These are phyloP conservation scores for Ascochyta rabiei DNA, from an alignment of 2,329 filamentous ascomycete species.

Conservation along the genomic window DNA sequence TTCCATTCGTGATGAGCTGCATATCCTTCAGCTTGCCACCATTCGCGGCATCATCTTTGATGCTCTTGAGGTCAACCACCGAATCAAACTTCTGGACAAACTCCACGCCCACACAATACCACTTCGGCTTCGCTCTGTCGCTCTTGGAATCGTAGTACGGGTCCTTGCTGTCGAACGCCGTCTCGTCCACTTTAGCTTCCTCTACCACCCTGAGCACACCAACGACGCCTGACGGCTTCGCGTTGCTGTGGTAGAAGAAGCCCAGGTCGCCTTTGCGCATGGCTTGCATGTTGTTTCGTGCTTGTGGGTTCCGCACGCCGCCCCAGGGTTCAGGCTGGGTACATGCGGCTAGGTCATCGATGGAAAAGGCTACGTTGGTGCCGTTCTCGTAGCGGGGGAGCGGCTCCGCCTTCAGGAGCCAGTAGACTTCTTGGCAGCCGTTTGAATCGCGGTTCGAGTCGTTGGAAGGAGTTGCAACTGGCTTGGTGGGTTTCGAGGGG, in stretches of 20 bases:
- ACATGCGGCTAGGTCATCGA: constrained; percentile 80
- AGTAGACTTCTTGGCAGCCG: constrained; percentile 47
- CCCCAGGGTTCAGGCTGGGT: constrained; percentile 88
- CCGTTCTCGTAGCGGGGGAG: constrained; percentile 86
- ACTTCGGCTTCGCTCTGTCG: constrained; percentile 71
- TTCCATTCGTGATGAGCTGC: constrained; percentile 81
- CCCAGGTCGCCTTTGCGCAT: constrained; percentile 93
- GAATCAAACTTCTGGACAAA: constrained; percentile 82
- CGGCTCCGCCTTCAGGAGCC: constrained; percentile 68
- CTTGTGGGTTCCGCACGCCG: constrained; percentile 63
- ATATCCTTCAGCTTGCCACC: constrained; percentile 70
- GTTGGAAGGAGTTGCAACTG: constrained; percentile 22
- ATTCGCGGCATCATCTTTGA: constrained; percentile 66
- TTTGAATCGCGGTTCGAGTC: constrained; percentile 35
- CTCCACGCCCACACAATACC: constrained; percentile 87
- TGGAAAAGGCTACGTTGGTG: constrained; percentile 88
- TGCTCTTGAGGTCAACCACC: constrained; percentile 71
- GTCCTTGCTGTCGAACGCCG: constrained; percentile 71
- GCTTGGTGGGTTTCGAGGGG: constrained; percentile 15
- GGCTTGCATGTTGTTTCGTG: constrained; percentile 84
- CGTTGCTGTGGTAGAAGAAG: constrained; percentile 97
- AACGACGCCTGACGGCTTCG: constrained; percentile 85
- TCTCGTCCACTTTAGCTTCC: constrained; percentile 80
- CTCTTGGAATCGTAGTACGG: constrained; percentile 87
- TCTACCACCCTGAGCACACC: constrained; percentile 88